A percentile compares a stretch with the other conserved stretches of the same genome.
phyloP scores from a whole-genome alignment of 1,139 yeast species.

The Geotrichum citri-aurantii region DNA sequence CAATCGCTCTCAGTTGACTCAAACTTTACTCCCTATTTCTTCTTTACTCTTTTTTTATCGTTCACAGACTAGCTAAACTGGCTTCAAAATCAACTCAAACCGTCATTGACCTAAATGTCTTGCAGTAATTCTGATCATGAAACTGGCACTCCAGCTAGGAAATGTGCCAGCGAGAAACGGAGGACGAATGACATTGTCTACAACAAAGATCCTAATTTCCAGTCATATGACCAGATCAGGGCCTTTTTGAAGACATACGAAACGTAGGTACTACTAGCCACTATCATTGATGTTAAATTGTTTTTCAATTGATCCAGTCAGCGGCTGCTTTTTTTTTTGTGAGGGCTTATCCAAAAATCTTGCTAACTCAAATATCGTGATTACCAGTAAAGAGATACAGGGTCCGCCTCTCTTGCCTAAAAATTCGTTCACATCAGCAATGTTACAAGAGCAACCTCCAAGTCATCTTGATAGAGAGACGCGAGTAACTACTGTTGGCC shows the following conservation, averaged over 20 bases:
- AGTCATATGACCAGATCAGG: constrained; percentile 8
- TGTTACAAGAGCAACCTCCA: constrained; percentile 52
- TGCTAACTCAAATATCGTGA: not conserved
- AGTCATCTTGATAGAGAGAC: constrained; percentile 47
- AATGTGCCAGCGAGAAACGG: not conserved
- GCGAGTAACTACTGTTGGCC: constrained; percentile 53
- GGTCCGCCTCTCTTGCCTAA: constrained; percentile 30
- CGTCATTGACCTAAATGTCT: not conserved
- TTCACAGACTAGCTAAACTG: not conserved
- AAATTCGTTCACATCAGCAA: constrained; percentile 57
- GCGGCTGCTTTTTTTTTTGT: not conserved
- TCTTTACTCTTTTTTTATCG: not conserved
- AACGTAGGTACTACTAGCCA: constrained; percentile 1
- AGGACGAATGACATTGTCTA: not conserved
- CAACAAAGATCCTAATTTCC: not conserved
- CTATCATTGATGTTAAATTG: not conserved
- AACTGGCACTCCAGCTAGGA: not conserved
- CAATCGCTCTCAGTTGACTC: not conserved
- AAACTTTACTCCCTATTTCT: not conserved
- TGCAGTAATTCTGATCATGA: not conserved
- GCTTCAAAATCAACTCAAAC: not conserved
- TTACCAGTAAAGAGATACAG: not conserved
- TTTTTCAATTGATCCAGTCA: not conserved
- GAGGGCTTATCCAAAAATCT: not conserved
- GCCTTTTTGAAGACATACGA: constrained; percentile 7